Conservation (phyloP, 2,329 filamentous ascomycete genomes). For the Boeremia exigua region DNA sequence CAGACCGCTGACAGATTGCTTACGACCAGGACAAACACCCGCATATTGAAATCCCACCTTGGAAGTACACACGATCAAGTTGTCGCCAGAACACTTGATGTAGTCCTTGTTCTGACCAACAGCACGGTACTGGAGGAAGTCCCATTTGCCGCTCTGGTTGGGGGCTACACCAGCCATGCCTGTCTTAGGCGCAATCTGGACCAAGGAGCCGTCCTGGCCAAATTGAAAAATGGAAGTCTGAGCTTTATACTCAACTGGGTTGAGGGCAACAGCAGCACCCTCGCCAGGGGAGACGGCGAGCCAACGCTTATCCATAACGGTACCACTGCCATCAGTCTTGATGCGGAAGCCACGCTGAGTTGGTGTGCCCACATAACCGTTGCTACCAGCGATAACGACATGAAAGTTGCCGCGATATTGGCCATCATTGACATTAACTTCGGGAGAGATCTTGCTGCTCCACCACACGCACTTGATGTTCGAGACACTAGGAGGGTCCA, state of each 20-base stretch:
- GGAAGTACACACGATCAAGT: background rate
- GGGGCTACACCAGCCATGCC: conserved; percentile 5
- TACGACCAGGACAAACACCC: background rate
- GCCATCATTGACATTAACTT: conserved; percentile 33
- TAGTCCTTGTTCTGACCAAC: conserved; percentile 1
- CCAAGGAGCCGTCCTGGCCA: background rate
- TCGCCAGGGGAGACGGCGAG: conserved; percentile 7
- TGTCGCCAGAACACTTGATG: conserved; percentile 7
- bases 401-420: conserved; percentile 29
- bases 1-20: conserved; percentile 7
- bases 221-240: conserved; percentile 6
- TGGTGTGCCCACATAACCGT: conserved; percentile 24
- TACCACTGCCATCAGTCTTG: conserved; percentile 1
- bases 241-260: conserved; percentile 1
- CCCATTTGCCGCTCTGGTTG: conserved; percentile 2
- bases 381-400: conserved; percentile 24
- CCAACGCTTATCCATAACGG: conserved; percentile 1
- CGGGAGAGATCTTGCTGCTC: conserved; percentile 22
- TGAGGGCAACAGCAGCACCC: conserved; percentile 4
- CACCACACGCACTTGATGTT: conserved; percentile 41
- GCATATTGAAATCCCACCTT: conserved; percentile 5
- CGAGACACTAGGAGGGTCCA: conserved; percentile 24
- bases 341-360: conserved; percentile 6
- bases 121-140: conserved; percentile 7
- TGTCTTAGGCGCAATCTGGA: background rate